Evolutionary conservation across 176 grass and related monocot species (phyloP), one percentile per base, ranked within the genome.

Genomic region (Poa annua): DNA sequence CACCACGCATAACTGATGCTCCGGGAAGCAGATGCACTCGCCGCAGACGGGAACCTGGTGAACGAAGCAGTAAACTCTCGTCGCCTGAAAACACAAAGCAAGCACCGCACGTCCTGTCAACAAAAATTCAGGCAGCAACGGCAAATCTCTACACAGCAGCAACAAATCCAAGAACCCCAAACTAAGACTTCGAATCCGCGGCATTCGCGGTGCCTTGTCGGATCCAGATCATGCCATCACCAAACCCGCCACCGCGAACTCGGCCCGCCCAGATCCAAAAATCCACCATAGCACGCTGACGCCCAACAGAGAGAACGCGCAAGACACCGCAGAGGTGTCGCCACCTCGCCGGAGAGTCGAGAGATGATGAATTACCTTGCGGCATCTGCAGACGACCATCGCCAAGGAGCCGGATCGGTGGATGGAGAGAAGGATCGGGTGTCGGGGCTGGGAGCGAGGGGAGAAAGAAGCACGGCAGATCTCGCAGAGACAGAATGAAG

Each of bases 311-410:
- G 41, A 81, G 34, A 19, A 71, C 25, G 32, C 73, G 15, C 24
- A 41, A n/a, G 35, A 47, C 49, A 83, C 66, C 12, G 6, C 51
- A 41, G 62, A 14, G 56, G 19, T 19, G 47, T 53, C 75, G 62
- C 39, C 14, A 26, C 17, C 47, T 61, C 70, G 68, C 39, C 11
- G 36, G 80, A 88, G 75, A 50, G 42, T 47, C 22, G 54, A 44
- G 54, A 44, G 22, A 14, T 21, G 32, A 17, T 5, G 45, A 83
- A 26, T 65, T 87, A 99, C 96, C 96, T 99, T 99, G 91, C 93
- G 96, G 86, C 96, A 99, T 92, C 92, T 99, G 89, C 96, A 99
- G 62, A 99, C 96, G 85, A 99, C 96, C 96, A 99, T 99, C 66
- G 85, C 80, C 47, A 26, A 78, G 36, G n/a, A 50, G 74, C 17